phyloP scores from a whole-genome alignment of 2,329 filamentous ascomycete species.

The Trichoderma semiorbis region DNA sequence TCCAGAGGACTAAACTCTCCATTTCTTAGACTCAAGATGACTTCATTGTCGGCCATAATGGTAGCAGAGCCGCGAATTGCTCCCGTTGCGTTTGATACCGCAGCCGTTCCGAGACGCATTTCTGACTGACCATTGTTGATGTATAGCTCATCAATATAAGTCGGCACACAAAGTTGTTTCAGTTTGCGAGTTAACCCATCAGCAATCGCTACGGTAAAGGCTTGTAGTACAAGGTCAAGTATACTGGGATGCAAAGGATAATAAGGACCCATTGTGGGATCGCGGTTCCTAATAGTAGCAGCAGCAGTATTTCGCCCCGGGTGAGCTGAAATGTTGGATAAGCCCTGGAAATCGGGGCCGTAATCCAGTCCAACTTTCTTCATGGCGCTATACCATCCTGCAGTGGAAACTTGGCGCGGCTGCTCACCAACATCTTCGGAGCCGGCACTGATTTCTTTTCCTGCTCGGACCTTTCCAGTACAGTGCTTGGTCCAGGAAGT shows the following conservation, averaged over 20 bases:
- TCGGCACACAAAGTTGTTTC: constrained; percentile 1
- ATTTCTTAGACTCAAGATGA: not conserved
- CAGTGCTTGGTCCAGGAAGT: constrained; percentile 14
- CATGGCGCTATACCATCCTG: constrained; percentile 11
- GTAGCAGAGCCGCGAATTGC: not conserved
- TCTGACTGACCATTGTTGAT: not conserved
- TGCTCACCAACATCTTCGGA: not conserved
- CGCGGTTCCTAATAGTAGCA: not conserved
- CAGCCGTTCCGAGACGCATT: not conserved
- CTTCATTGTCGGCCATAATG: not conserved
- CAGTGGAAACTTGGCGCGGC: not conserved
- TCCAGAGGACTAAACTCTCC: constrained; percentile 4
- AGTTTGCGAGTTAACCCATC: constrained; percentile 1
- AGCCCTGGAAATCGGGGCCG: constrained; percentile 12
- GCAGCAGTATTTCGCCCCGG: not conserved
- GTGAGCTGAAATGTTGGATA: constrained; percentile 17
- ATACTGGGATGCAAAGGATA: constrained; percentile 17
- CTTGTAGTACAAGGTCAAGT: constrained; percentile 16
- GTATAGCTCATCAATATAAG: not conserved
- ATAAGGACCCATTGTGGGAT: not conserved
- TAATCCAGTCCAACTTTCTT: constrained; percentile 17
- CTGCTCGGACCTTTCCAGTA: not conserved
- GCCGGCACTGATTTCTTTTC: not conserved
- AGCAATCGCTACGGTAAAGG: constrained; percentile 4
- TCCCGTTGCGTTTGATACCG: not conserved